Conservation (phyloP, 2,329 filamentous ascomycete species). For the Hymenoscyphus fructigenus region DNA sequence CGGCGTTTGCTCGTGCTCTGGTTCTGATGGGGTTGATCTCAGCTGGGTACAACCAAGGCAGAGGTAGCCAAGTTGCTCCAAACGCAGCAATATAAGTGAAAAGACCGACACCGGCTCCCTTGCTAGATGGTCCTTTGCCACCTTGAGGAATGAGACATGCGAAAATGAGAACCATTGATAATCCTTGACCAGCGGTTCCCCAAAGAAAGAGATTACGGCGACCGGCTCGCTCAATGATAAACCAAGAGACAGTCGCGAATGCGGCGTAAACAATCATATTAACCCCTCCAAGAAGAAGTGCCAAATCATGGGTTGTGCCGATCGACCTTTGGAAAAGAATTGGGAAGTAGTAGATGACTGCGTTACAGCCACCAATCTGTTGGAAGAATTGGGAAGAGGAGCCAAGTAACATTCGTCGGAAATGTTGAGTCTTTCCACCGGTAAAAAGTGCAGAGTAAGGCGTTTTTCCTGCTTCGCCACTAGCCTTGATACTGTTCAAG, state of each 20-base stretch:
- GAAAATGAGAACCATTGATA: slow-evolving; percentile 61
- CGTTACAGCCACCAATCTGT: slow-evolving; percentile 48
- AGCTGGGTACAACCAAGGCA: slow-evolving; percentile 62
- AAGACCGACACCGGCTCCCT: slow-evolving; percentile 50
- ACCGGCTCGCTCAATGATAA: slow-evolving; percentile 57
- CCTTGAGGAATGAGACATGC: slow-evolving; percentile 38
- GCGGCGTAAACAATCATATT: slow-evolving; percentile 57
- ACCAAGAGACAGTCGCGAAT: slow-evolving; percentile 53
- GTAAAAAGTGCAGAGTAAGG: slow-evolving; percentile 47
- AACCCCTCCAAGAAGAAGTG: slow-evolving; percentile 53
- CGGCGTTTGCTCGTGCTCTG: slow-evolving; percentile 61
- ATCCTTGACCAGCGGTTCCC: slow-evolving; percentile 62
- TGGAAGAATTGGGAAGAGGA: slow-evolving; percentile 53
- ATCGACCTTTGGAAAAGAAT: slow-evolving; percentile 52
- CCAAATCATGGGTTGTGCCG: slow-evolving; percentile 47
- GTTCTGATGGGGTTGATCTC: slow-evolving; percentile 61
- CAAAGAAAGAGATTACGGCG: slow-evolving; percentile 72
- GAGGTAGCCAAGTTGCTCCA: slow-evolving; percentile 58
- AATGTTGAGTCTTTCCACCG: slow-evolving; percentile 53
- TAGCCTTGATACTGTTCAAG: slow-evolving; percentile 40
- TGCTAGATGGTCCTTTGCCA: slow-evolving; percentile 30
- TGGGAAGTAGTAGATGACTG: slow-evolving; percentile 49
- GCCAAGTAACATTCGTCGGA: slow-evolving; percentile 53
- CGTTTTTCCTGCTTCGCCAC: slow-evolving; percentile 34
- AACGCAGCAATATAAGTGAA: slow-evolving; percentile 65